Percentiles rank a stretch among this genome's conserved stretches.
These are phyloP conservation scores for Aspergillus steynii DNA, from an alignment of 495 filamentous ascomycete genomes.

Conservation along the genomic window DNA sequence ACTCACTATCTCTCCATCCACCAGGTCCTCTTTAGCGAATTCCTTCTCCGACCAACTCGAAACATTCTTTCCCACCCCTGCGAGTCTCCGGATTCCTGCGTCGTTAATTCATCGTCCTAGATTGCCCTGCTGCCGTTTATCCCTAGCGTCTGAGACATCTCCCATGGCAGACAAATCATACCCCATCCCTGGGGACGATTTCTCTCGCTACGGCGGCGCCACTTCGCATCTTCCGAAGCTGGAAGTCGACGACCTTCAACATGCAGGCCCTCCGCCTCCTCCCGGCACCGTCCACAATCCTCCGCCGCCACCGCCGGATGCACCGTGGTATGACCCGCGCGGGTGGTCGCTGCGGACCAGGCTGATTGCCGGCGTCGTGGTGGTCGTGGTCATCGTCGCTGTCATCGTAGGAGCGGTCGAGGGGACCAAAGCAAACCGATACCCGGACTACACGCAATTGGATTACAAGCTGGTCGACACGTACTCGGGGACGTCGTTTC, in stretches of 20 bases:
- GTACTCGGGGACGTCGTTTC: slow-evolving; percentile 50
- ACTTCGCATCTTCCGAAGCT: slow-evolving; percentile 23
- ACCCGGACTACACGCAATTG: slow-evolving; percentile 54
- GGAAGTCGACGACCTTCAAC: slow-evolving; percentile 15
- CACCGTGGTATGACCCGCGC: slow-evolving; percentile 49
- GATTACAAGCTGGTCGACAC: slow-evolving; percentile 53
- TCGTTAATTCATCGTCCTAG: neutral
- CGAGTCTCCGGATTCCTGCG: neutral
- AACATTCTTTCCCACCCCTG: neutral
- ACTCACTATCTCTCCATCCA: neutral
- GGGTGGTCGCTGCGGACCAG: slow-evolving; percentile 50
- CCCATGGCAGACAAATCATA: slow-evolving; percentile 22
- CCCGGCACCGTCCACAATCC: slow-evolving; percentile 1
- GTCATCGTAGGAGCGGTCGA: slow-evolving; percentile 57
- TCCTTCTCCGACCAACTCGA: neutral
- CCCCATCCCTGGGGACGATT: slow-evolving; percentile 19
- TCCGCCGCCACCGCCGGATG: slow-evolving; percentile 1
- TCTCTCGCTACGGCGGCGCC: slow-evolving; percentile 25
- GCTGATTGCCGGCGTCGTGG: slow-evolving; percentile 32
- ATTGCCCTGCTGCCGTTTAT: neutral
- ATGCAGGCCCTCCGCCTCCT: slow-evolving; percentile 19
- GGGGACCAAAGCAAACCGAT: slow-evolving; percentile 46
- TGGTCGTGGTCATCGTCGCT: slow-evolving; percentile 46
- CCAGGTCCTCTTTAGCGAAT: neutral
- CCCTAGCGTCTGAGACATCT: neutral